Evolutionary conservation across 2,329 filamentous ascomycete species (phyloP).

Genomic region (Cephalotrichum gorgonifer): DNA sequence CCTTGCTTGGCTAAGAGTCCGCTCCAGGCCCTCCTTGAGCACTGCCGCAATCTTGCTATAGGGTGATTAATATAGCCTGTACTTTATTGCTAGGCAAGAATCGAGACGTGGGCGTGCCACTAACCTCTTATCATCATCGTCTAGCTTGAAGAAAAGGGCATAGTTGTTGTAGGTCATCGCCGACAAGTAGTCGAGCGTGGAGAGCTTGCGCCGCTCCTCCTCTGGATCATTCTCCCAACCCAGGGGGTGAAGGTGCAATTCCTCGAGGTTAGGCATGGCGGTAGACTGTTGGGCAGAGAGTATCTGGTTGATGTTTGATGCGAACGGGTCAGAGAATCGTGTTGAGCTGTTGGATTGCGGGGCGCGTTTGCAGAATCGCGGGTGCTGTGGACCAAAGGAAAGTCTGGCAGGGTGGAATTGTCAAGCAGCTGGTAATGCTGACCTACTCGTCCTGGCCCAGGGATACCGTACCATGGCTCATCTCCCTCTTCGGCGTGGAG

Average conservation of each 20-base stretch:
- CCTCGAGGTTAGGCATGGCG: constrained; percentile 17
- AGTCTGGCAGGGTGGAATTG: no score
- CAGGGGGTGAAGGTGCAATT: constrained; percentile 18
- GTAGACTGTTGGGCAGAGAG: not conserved
- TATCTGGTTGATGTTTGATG: not conserved
- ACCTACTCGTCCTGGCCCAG: no score
- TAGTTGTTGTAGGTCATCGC: constrained; percentile 25
- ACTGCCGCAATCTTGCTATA: constrained; percentile 10
- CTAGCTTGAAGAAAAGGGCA: constrained; percentile 25
- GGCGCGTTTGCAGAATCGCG: no score
- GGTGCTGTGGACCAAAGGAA: no score
- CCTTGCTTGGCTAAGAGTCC: constrained; percentile 23
- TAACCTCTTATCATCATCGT: constrained; percentile 17
- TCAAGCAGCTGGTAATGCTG: no score
- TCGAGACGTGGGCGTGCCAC: not conserved
- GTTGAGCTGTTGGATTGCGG: not conserved
- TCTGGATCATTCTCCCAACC: constrained; percentile 26
- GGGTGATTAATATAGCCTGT: not conserved
- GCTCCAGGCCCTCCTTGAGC: constrained; percentile 23
- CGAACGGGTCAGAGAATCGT: not conserved
- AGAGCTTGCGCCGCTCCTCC: constrained; percentile 24
- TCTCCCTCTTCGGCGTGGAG: no score
- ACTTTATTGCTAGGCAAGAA: not conserved
- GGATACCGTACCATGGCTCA: no score
- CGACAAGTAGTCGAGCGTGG: constrained; percentile 24